Percentiles rank a stretch among this genome's conserved stretches.
Evolutionary conservation across 176 grass and related monocot genomes (phyloP).

Genomic region (Cenchrus purpureus): DNA sequence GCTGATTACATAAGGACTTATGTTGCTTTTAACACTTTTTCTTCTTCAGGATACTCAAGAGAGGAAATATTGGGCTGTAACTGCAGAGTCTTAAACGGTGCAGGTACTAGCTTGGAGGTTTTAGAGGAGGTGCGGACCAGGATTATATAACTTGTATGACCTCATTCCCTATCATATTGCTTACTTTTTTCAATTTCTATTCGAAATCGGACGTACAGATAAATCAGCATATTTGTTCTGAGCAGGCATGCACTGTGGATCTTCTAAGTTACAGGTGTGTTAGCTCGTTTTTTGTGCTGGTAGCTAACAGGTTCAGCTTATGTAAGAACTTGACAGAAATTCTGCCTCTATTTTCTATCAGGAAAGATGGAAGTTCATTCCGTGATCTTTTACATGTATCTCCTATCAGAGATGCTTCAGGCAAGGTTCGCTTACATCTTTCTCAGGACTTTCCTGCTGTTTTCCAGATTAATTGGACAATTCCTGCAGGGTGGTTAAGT

Average conservation of each 20-base stretch:
- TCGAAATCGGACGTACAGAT: constrained; percentile 58
- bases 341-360: constrained; percentile 45
- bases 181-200: constrained; percentile 22
- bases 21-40: constrained; percentile 25
- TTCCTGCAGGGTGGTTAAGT: not conserved
- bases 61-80: constrained; percentile 85
- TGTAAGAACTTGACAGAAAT: constrained; percentile 22
- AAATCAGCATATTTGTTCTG: constrained; percentile 66
- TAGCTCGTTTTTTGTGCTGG: constrained; percentile 1
- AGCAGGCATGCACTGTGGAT: constrained; percentile 71
- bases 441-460: constrained; percentile 29
- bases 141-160: constrained; percentile 26
- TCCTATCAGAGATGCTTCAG: constrained; percentile 83
- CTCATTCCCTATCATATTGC: constrained; percentile 14
- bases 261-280: constrained; percentile 82
- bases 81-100: constrained; percentile 75
- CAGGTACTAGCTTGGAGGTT: constrained; percentile 64
- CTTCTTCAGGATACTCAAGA: constrained; percentile 76
- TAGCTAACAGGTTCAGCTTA: constrained; percentile 14
- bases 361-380: constrained; percentile 89
- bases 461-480: constrained; percentile 1
- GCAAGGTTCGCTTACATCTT: constrained; percentile 69
- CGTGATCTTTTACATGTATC: constrained; percentile 84
- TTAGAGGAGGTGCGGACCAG: constrained; percentile 71
- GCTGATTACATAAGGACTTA: constrained; percentile 8